Conservation (phyloP, 208 protist species). For the Leishmania turanica region DNA sequence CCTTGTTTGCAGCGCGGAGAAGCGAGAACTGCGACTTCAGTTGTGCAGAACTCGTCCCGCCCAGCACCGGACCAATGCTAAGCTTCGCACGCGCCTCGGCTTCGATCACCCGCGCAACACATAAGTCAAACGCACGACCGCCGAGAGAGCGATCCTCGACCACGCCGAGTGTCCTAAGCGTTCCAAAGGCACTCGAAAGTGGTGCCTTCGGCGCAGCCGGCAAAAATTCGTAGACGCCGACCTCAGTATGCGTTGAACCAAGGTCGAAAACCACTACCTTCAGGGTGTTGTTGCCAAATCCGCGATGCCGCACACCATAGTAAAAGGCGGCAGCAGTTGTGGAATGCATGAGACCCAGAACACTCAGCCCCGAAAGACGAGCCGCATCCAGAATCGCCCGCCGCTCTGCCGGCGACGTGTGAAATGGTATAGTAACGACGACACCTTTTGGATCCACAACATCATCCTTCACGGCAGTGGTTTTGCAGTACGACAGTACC, state of each 20-base stretch:
- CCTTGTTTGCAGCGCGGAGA: constrained; percentile 85
- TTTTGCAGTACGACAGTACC: constrained; percentile 72
- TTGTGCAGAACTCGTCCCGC: constrained; percentile 34
- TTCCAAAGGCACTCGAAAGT: constrained; percentile 63
- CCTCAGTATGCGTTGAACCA: constrained; percentile 86
- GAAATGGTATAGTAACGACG: constrained; percentile 92
- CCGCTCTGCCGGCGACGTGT: constrained; percentile 75
- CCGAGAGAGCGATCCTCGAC: constrained; percentile 81
- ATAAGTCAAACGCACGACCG: constrained; percentile 91
- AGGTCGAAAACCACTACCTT: constrained; percentile 89
- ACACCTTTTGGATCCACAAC: constrained; percentile 56
- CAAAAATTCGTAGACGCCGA: constrained; percentile 85
- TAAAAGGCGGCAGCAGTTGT: constrained; percentile 92
- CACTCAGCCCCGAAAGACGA: constrained; percentile 71
- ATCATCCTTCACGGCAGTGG: constrained; percentile 56
- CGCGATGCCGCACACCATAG: constrained; percentile 80
- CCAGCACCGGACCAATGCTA: constrained; percentile 58
- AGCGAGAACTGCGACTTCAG: constrained; percentile 92
- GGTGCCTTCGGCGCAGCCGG: constrained; percentile 40
- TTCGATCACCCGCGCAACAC: constrained; percentile 89
- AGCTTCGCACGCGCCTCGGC: constrained; percentile 79
- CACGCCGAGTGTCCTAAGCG: constrained; percentile 71
- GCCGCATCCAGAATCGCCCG: constrained; percentile 92
- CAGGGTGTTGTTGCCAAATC: constrained; percentile 75
- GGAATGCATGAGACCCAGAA: constrained; percentile 92